Percentiles rank a stretch among this genome's conserved stretches.
These are phyloP conservation scores for Citeromyces hawaiiensis DNA, from an alignment of 1,139 yeast genomes.

Conservation along the genomic window DNA sequence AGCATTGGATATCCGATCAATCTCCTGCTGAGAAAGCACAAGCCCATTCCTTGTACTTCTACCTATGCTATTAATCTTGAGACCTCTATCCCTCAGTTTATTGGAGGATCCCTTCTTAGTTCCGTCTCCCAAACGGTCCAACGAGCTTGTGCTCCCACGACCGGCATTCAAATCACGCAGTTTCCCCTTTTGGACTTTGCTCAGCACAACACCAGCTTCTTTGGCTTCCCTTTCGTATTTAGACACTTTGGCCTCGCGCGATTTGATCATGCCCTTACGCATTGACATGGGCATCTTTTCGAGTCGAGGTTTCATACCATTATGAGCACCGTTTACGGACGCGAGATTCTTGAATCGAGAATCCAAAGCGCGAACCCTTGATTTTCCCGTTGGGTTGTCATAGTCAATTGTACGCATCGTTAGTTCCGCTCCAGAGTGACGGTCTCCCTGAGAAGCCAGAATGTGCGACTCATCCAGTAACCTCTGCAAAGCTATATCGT, in stretches of 20 bases:
- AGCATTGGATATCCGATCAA: conserved; percentile 30
- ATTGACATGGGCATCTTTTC: conserved; percentile 84
- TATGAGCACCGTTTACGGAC: conserved; percentile 29
- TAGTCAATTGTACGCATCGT: conserved; percentile 53
- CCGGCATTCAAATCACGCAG: conserved; percentile 44
- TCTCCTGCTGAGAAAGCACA: conserved; percentile 58
- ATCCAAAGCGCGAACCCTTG: conserved; percentile 62
- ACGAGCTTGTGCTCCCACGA: conserved; percentile 33
- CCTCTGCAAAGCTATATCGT: conserved; percentile 76
- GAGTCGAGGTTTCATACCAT: conserved; percentile 27
- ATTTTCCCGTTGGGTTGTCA: conserved; percentile 69
- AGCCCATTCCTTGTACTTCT: conserved; percentile 72
- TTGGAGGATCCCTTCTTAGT: conserved; percentile 12
- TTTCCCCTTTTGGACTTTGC: conserved; percentile 52
- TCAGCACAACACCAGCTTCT: conserved; percentile 77
- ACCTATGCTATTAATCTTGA: conserved; percentile 64
- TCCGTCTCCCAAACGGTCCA: conserved; percentile 48
- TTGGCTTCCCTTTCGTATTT: conserved; percentile 65
- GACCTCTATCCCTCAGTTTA: conserved; percentile 57
- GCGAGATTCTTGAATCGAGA: conserved; percentile 49
- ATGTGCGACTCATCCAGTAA: conserved; percentile 80
- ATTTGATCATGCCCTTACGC: conserved; percentile 69
- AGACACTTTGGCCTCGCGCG: conserved; percentile 35
- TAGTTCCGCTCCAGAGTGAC: conserved; percentile 65
- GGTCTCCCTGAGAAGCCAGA: conserved; percentile 28